These are phyloP conservation scores for Creolimax fragrantissima DNA, from an alignment of 78 protist species.

Conservation along the genomic window DNA sequence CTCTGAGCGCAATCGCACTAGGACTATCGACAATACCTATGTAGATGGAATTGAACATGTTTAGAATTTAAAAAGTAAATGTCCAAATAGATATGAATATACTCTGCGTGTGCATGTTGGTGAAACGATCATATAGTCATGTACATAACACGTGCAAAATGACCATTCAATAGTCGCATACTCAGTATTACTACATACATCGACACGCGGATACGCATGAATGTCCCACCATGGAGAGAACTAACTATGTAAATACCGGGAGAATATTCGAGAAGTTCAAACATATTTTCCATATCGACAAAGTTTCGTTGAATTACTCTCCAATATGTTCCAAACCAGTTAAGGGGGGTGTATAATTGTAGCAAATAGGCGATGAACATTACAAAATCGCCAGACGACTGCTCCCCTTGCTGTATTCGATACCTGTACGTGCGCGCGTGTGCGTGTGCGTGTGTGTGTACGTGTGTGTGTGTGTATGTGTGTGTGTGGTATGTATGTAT, in stretches of 20 bases:
- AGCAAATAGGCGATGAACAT: slow-evolving; percentile 14
- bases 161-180: too few relatives aligned
- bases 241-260: not conserved
- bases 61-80: too few relatives aligned
- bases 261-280: slow-evolving; percentile 30
- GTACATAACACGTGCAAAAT: too few relatives aligned
- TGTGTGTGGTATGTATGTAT: not conserved
- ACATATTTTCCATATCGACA: slow-evolving; percentile 38
- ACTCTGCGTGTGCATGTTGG: too few relatives aligned
- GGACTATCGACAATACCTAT: too few relatives aligned
- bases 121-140: too few relatives aligned
- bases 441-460: not conserved
- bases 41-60: too few relatives aligned
- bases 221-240: too few relatives aligned
- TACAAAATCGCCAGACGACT: slow-evolving; percentile 34
- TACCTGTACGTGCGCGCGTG: not conserved
- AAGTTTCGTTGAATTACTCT: not conserved
- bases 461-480: not conserved
- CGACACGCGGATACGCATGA: too few relatives aligned
- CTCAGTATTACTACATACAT: too few relatives aligned
- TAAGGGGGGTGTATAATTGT: slow-evolving; percentile 63
- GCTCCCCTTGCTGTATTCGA: not conserved
- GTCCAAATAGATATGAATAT: too few relatives aligned
- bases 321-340: slow-evolving; percentile 58
- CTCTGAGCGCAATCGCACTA: slow-evolving; percentile 5